Percentiles rank a stretch among this genome's conserved stretches.
phyloP scores from a whole-genome alignment of 2,329 filamentous ascomycete genomes.

The Teratosphaeria viscida region DNA sequence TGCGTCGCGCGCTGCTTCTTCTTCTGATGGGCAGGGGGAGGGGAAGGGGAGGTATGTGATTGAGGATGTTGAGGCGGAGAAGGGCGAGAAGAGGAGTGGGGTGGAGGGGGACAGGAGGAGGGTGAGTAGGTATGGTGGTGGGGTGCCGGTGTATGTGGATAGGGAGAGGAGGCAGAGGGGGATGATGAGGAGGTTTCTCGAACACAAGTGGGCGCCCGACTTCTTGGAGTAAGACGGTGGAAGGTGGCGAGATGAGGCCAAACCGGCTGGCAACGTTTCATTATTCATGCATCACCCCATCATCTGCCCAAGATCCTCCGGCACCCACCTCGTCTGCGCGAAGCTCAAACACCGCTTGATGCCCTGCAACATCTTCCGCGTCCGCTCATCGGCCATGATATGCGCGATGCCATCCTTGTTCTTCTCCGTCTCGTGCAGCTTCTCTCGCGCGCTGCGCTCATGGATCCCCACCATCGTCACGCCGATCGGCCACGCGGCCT shows the following conservation, averaged over 20 bases:
- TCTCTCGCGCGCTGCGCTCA: constrained; percentile 89
- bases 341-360: constrained; percentile 96
- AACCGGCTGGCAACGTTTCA: too few species aligned
- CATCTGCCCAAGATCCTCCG: constrained; percentile 80
- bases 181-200: not conserved
- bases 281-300: constrained; percentile 57
- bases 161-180: not conserved
- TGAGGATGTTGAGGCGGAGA: not conserved
- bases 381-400: constrained; percentile 94
- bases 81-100: not conserved
- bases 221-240: not conserved
- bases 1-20: not conserved
- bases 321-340: constrained; percentile 92
- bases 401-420: constrained; percentile 57
- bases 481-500: constrained; percentile 84
- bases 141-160: not conserved
- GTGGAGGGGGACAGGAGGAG: not conserved
- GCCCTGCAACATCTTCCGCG: constrained; percentile 90
- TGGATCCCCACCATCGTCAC: constrained; percentile 99
- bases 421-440: constrained; percentile 67
- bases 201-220: not conserved
- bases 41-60: not conserved
- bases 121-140: not conserved
- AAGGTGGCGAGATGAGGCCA: too few species aligned
- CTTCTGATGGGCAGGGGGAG: not conserved